Conservation (phyloP, 345 rosid species). For the Hypericum perforatum region DNA sequence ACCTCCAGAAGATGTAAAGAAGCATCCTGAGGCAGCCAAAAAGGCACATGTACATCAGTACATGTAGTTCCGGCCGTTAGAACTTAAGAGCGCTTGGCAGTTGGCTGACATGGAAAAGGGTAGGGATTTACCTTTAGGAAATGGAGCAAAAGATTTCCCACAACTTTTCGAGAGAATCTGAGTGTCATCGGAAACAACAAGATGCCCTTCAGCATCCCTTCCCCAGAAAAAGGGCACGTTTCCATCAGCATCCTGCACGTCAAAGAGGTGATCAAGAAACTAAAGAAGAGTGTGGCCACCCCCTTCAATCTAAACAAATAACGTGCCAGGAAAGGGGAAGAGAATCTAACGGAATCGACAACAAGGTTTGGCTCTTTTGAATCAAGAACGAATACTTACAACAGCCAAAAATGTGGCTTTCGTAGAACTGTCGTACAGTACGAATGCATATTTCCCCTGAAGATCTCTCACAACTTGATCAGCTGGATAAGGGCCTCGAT, state of each 20-base stretch:
- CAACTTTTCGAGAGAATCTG: constrained; percentile 68
- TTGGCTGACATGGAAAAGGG: too few relatives aligned
- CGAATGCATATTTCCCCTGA: constrained; percentile 66
- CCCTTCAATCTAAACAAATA: too few relatives aligned
- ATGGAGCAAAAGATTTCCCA: constrained; percentile 90
- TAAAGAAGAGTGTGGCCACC: too few relatives aligned
- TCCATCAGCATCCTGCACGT: constrained; percentile 70
- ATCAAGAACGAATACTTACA: constrained; percentile 33
- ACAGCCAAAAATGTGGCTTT: constrained; percentile 56
- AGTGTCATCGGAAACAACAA: constrained; percentile 61
- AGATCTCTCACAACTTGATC: constrained; percentile 89
- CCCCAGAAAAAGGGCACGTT: constrained; percentile 89
- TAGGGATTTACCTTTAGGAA: constrained; percentile 64
- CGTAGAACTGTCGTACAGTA: constrained; percentile 58
- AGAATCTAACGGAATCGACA: not conserved
- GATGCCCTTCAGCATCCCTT: constrained; percentile 69
- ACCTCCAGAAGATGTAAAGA: constrained; percentile 88
- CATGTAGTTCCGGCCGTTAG: too few relatives aligned
- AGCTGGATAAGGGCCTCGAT: constrained; percentile 91
- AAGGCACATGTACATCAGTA: too few relatives aligned
- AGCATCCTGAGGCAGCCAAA: constrained; percentile 53
- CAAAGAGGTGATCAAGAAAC: not conserved
- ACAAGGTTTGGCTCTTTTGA: not conserved
- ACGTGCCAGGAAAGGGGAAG: not conserved
- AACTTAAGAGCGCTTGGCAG: too few relatives aligned